Evolutionary conservation across 1,284 basidiomycete genomes (phyloP).

Genomic region (Bondarzewia mesenterica): DNA sequence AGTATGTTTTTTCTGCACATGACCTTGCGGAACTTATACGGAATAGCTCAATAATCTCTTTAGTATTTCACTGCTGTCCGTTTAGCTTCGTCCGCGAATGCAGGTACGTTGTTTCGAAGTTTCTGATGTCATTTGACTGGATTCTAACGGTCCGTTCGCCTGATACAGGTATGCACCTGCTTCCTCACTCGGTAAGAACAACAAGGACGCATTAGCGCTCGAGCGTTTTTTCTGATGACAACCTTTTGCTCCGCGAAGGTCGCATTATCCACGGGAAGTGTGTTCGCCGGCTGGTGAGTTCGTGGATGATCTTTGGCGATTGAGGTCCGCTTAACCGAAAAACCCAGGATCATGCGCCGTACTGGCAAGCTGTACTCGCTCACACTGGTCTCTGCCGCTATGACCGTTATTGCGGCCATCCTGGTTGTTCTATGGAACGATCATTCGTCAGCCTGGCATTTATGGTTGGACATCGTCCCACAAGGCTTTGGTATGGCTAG

Average conservation of each 20-base stretch:
- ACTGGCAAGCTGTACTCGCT: conserved; percentile 78
- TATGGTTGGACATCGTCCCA: conserved; percentile 74
- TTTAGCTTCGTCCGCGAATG: conserved; percentile 59
- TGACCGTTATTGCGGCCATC: conserved; percentile 47
- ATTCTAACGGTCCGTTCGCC: conserved; percentile 6
- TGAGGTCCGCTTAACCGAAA: conserved; percentile 6
- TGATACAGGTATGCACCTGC: conserved; percentile 60
- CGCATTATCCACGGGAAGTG: conserved; percentile 72
- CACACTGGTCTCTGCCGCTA: conserved; percentile 49
- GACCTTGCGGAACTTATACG: conserved; percentile 4
- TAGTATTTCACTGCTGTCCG: conserved; percentile 84
- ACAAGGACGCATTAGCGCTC: conserved; percentile 3
- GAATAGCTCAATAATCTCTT: conserved; percentile 6
- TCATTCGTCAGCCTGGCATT: conserved; percentile 49
- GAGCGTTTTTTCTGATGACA: conserved; percentile 11
- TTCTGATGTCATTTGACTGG: conserved; percentile 2
- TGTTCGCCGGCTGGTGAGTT: conserved; percentile 77
- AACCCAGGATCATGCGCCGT: conserved; percentile 65
- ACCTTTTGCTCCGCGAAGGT: conserved; percentile 32
- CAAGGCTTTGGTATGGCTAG: conserved; percentile 80
- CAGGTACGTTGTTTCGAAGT: conserved; percentile 39
- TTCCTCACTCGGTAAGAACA: conserved; percentile 74
- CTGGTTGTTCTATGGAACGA: conserved; percentile 58
- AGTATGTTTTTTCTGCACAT: conserved; percentile 30
- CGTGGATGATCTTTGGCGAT: background rate